Base-by-base conservation (phyloP, 108 stramenopile species). In the Skeletonema costatum region DNA sequence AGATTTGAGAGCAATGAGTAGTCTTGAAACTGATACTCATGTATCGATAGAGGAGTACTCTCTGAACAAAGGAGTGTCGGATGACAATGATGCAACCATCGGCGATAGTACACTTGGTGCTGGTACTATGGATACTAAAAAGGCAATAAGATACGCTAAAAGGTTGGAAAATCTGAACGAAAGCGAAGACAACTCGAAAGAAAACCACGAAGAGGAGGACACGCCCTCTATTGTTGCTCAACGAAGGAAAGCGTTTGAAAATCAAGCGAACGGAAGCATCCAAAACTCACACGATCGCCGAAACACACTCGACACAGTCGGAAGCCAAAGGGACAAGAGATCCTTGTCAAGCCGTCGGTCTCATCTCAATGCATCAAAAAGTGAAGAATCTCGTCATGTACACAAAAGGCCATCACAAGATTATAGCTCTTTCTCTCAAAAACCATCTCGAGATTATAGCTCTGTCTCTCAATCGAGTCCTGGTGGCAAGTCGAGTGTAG, bases 211-310 rank as follows among this genome's bases (percentile, higher is more conserved):
- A 56, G 73, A 66, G 65, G 60, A 67, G 56, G 63, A 41, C 33
- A 73, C 73, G 5, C 6, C 50, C 6, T 51, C 50, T 51, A 51
- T 51, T 51, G 50, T 51, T 53, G 48, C 60, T 74, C 79, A 16
- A 39, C 73, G 32, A 80, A 80, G 46, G 79, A 80, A 53, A 80
- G 79, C 60, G 0, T 74, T 68, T 59, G 79, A 80, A 64, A 64
- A 39, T 17, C 69, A 64, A 51, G 17, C 50, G 50, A 41, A 12
- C 0, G 39, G 12, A 11, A 41, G 39, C 12, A 2, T 41, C 39
- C 39, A 9, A 41, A 41, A 11, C 11, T 41, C 39, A 12, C 39
- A 10, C 0, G 11, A 41, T 41, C 39, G 2, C 39, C 39, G 2
- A 41, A 41, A 12, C 2, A 41, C 10, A 12, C 39, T 41, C 39